Conservation (phyloP, 495 filamentous ascomycete genomes). For the Parmelia sp. region DNA sequence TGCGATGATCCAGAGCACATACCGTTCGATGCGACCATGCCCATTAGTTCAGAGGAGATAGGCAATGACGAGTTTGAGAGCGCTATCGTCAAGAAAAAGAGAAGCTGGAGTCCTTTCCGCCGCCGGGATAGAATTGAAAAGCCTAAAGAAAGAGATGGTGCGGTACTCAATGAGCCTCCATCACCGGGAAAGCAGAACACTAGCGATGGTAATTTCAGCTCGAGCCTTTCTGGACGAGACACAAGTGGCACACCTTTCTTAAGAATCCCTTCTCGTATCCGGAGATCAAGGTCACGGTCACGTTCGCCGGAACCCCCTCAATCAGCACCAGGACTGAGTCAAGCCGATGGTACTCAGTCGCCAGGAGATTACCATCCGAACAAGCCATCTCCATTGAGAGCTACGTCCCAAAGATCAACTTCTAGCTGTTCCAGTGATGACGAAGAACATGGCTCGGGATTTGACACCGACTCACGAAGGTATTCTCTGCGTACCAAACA, state of each 20-base stretch:
- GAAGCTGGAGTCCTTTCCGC: conserved; percentile 23
- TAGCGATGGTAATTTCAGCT: conserved; percentile 11
- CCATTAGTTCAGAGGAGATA: conserved; percentile 23
- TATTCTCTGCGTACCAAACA: conserved; percentile 16
- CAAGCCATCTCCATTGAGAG: conserved; percentile 20
- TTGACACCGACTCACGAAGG: neutral
- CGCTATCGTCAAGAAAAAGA: conserved; percentile 10
- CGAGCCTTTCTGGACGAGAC: conserved; percentile 28
- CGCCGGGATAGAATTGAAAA: conserved; percentile 19
- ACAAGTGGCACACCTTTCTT: conserved; percentile 38
- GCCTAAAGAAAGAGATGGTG: conserved; percentile 7
- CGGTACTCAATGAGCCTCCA: neutral
- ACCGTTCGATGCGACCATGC: conserved; percentile 22
- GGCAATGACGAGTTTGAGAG: conserved; percentile 17
- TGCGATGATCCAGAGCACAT: conserved; percentile 24
- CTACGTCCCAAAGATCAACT: conserved; percentile 19
- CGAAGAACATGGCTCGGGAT: neutral
- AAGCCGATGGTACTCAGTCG: conserved; percentile 17
- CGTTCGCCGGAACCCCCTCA: conserved; percentile 17
- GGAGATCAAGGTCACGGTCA: conserved; percentile 19
- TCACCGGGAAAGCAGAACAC: conserved; percentile 11
- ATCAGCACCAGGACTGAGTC: conserved; percentile 3
- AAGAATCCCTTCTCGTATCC: conserved; percentile 29
- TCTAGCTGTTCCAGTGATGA: neutral
- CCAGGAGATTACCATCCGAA: conserved; percentile 12